Evolutionary conservation across 331 rosid genomes (phyloP), one percentile per base, ranked within the genome.

Genomic region (Pyrus hybrid): DNA sequence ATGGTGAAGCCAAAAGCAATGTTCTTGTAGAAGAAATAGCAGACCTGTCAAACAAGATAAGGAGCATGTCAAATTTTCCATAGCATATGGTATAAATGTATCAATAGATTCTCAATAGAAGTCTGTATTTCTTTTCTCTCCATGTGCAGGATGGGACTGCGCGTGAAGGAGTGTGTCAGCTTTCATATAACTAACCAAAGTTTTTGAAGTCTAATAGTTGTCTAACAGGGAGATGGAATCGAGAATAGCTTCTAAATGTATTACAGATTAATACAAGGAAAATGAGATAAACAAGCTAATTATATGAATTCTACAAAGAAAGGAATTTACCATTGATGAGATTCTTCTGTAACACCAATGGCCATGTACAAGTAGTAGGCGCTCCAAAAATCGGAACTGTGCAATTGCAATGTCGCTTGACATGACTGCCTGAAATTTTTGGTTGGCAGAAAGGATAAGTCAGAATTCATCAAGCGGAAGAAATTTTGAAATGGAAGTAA

Each of bases 281-380:
- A 53, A 53, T 53, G 58, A 53, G 58, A 33, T 43, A n/a, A 43
- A 22, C 26, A 21, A 12, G 18, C 69, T 14, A 23, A 28, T 43
- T 37, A 70, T 65, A 45, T 21, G 21, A 61, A 43, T 26, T 77
- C n/a, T 70, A 45, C 9, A 13, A 20, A 69, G 22, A 14, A 28
- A 70, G 75, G 81, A 84, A 33, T 20, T 68, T 89, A 95, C 99
- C 99, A 92, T 92, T 67, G 96, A 83, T 14, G 99, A 87, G 77
- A 95, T 95, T 79, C 99, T 92, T 85, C 97, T 89, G 88, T 95
- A 95, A 82, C 99, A 94, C 99, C 99, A 94, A 82, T 94, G 99
- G 32, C 97, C 99, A 63, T 94, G 99, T 64, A 92, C 97, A 49
- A 95, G 99, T 70, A 95, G 96, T 71, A 95, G 84, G 80, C 96